Percentiles rank a stretch among this genome's conserved stretches.
Conservation (phyloP, 768 basidiomycete species). For the Lactarius hengduanensis region DNA sequence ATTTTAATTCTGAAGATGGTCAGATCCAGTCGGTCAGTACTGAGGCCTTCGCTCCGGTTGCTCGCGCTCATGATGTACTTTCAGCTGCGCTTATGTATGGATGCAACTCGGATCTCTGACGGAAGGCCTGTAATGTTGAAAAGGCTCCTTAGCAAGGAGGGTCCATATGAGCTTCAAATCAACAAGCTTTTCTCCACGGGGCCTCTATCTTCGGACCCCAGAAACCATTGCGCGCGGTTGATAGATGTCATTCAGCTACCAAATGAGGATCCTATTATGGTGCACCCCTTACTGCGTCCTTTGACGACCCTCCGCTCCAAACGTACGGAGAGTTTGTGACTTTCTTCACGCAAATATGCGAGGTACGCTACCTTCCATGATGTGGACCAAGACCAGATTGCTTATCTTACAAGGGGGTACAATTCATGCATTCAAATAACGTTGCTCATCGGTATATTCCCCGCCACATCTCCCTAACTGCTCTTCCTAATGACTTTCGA, state of each 20-base stretch:
- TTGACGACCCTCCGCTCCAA: constrained; percentile 31
- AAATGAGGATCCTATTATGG: constrained; percentile 25
- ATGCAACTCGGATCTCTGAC: constrained; percentile 20
- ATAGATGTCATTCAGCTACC: constrained; percentile 16
- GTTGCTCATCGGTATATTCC: constrained; percentile 23
- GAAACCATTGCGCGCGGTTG: constrained; percentile 16
- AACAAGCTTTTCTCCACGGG: constrained; percentile 7
- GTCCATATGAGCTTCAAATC: constrained; percentile 19
- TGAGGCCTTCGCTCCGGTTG: neutral
- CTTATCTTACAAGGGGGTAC: constrained; percentile 11
- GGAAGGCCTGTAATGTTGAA: constrained; percentile 16
- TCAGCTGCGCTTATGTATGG: constrained; percentile 5
- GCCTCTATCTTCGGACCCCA: constrained; percentile 5
- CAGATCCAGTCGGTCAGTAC: constrained; percentile 1
- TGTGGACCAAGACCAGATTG: neutral
- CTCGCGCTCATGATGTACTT: neutral
- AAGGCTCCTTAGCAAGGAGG: neutral
- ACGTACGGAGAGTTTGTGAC: constrained; percentile 26
- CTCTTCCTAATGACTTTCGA: neutral
- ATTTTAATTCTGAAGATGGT: constrained; percentile 7
- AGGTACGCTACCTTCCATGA: constrained; percentile 2
- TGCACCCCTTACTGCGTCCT: constrained; percentile 34
- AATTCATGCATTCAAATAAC: constrained; percentile 23
- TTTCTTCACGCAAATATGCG: constrained; percentile 31
- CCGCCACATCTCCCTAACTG: neutral